Evolutionary conservation across 2,329 filamentous ascomycete species (phyloP).

Genomic region (Fusarium sulawesiense): DNA sequence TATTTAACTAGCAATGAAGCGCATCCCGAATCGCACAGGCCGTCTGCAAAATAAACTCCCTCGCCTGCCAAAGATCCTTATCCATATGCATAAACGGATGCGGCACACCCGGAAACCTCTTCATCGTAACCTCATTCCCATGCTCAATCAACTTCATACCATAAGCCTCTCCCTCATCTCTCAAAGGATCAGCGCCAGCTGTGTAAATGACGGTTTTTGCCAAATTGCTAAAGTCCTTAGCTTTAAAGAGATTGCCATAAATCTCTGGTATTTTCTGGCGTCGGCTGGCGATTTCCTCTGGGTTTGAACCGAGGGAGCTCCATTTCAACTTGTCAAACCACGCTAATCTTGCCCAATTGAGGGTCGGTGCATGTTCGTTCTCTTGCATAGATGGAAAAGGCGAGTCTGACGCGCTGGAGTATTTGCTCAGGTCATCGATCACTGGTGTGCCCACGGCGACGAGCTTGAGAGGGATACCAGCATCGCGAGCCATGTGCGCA

Average conservation of each 20-base stretch:
- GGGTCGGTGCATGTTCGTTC: conserved; percentile 13
- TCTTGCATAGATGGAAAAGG: neutral
- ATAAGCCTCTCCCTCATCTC: conserved; percentile 63
- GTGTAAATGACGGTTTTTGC: conserved; percentile 10
- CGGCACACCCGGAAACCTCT: conserved; percentile 60
- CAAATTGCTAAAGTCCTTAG: conserved; percentile 1
- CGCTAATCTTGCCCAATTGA: conserved; percentile 6
- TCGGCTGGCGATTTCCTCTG: neutral
- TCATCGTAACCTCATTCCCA: conserved; percentile 59
- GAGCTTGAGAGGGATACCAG: conserved; percentile 3
- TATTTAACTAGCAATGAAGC: neutral
- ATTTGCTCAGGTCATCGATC: conserved; percentile 6
- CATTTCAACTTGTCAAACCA: conserved; percentile 25
- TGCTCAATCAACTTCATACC: conserved; percentile 54
- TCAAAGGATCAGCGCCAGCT: conserved; percentile 39
- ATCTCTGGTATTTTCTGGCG: neutral
- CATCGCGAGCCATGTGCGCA: conserved; percentile 11
- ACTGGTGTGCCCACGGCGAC: conserved; percentile 14
- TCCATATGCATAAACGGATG: conserved; percentile 65
- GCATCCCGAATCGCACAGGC: conserved; percentile 48
- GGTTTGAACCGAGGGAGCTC: neutral
- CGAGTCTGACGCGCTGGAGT: conserved; percentile 11
- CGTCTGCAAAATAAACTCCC: conserved; percentile 50
- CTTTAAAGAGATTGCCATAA: conserved; percentile 6
- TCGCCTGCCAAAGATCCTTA: conserved; percentile 51